Percentiles rank a stretch among this genome's conserved stretches.
phyloP scores from a whole-genome alignment of 225 moss, liverwort and hornwort genomes.

The Climacium dendroides region DNA sequence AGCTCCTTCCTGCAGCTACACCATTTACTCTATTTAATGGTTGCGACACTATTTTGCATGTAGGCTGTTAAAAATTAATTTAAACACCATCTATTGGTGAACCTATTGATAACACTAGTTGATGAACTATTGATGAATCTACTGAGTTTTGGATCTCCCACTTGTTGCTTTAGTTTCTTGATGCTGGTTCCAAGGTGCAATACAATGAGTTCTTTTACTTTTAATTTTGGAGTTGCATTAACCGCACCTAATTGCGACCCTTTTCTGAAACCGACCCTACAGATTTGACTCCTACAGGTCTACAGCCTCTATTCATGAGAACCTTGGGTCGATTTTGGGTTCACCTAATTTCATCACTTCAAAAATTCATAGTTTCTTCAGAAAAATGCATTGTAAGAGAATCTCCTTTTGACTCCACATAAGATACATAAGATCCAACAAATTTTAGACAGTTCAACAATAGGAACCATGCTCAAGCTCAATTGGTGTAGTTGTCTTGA shows the following conservation, averaged over 20 bases:
- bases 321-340: neutral
- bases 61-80: too few species aligned
- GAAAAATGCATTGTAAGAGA: neutral
- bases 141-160: neutral
- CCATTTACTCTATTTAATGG: neutral
- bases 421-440: too few species aligned
- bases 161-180: neutral
- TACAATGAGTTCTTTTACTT: neutral
- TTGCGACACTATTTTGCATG: neutral
- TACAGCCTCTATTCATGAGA: neutral
- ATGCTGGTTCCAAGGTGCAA: neutral
- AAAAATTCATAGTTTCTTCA: neutral
- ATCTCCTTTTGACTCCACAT: neutral
- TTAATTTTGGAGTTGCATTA: neutral
- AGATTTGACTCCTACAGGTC: neutral
- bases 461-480: neutral
- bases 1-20: neutral
- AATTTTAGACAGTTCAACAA: too few species aligned
- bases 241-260: neutral
- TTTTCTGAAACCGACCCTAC: neutral
- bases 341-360: too few species aligned
- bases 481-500: neutral
- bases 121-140: too few species aligned
- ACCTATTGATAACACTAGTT: neutral
- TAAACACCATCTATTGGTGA: neutral